Conservation (phyloP, 108 stramenopile species). For the Fistulifera pelliculosa region DNA sequence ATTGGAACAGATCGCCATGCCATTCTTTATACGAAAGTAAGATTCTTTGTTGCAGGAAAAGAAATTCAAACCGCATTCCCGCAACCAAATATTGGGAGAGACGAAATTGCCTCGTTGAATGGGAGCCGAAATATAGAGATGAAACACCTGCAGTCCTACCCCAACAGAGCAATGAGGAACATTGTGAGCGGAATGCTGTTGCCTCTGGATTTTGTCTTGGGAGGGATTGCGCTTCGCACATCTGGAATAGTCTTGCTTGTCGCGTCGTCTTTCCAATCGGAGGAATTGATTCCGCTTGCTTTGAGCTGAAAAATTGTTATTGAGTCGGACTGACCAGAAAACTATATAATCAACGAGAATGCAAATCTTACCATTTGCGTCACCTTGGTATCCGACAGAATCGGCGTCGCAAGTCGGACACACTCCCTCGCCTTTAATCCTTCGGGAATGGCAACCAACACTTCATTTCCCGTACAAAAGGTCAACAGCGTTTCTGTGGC, state of each 20-base stretch:
- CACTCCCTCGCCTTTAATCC: slow-evolving; percentile 38
- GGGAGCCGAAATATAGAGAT: slow-evolving; percentile 21
- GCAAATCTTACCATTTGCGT: slow-evolving; percentile 58
- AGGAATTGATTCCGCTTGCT: slow-evolving; percentile 16
- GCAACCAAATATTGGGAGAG: slow-evolving; percentile 18
- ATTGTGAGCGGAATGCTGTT: neutral
- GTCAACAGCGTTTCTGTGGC: slow-evolving; percentile 21
- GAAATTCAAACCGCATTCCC: slow-evolving; percentile 34
- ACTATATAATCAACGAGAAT: neutral
- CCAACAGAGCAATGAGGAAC: neutral
- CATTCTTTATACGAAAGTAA: slow-evolving; percentile 21
- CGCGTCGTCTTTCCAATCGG: slow-evolving; percentile 11
- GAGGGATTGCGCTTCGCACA: neutral
- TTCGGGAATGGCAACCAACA: slow-evolving; percentile 60
- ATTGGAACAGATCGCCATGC: slow-evolving; percentile 17
- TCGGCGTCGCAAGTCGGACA: slow-evolving; percentile 51
- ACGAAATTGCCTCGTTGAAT: slow-evolving; percentile 21
- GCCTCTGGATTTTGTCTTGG: neutral
- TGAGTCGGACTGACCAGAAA: neutral
- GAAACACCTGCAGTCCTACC: slow-evolving; percentile 14
- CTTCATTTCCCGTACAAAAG: slow-evolving; percentile 44
- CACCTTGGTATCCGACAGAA: slow-evolving; percentile 62
- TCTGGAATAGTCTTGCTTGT: slow-evolving; percentile 6
- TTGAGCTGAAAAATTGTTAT: slow-evolving; percentile 9
- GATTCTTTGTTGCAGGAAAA: slow-evolving; percentile 15